Evolutionary conservation across 441 rosid genomes (phyloP).

Genomic region (Gossypium aridum): DNA sequence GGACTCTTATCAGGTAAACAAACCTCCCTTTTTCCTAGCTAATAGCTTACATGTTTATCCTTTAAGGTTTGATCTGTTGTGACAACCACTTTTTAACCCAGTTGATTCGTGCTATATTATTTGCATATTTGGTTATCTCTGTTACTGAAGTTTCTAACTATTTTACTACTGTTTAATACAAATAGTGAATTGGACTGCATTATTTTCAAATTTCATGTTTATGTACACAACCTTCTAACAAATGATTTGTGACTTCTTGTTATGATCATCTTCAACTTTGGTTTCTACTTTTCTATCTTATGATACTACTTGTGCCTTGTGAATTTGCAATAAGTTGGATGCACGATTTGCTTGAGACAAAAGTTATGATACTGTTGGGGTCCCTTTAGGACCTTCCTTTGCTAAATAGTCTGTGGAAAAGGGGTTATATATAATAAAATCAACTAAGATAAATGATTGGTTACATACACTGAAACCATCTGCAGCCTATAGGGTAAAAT

Average conservation of each 20-base stretch:
- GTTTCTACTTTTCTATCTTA: neutral
- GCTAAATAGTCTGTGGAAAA: neutral
- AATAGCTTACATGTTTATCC: neutral
- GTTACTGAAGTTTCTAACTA: neutral
- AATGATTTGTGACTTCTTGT: neutral
- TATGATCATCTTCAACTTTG: neutral
- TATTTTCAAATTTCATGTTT: neutral
- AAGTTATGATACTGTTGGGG: neutral
- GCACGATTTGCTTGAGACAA: neutral
- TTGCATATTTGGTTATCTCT: neutral
- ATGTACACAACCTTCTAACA: neutral
- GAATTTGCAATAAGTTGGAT: neutral
- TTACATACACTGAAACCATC: neutral
- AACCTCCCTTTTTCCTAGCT: neutral
- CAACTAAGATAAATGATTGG: neutral
- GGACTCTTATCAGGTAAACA: slow-evolving; percentile 71
- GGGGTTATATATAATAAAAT: neutral
- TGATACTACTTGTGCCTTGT: neutral
- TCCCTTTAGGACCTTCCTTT: neutral
- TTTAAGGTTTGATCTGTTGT: neutral
- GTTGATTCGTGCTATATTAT: neutral
- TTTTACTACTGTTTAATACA: neutral
- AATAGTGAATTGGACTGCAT: neutral
- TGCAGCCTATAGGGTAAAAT: neutral
- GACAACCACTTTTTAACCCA: neutral